Percentiles rank a stretch among this genome's conserved stretches.
phyloP scores from a whole-genome alignment of 176 grass and related monocot genomes.

The Thalia dealbata region DNA sequence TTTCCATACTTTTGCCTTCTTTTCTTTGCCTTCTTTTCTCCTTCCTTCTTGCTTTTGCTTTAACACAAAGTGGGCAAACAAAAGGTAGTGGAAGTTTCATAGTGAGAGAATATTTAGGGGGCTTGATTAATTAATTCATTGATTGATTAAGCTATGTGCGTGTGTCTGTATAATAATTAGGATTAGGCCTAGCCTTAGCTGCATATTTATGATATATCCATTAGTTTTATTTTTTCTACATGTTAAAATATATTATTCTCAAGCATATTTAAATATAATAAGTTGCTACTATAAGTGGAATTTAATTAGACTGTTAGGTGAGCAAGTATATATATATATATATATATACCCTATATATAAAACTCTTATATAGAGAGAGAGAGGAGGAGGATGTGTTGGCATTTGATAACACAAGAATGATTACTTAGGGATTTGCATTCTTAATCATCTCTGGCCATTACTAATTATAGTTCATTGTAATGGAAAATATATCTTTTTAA shows the following conservation, averaged over 20 bases:
- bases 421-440: too few relatives aligned
- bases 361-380: too few relatives aligned
- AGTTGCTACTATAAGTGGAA: not conserved
- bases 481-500: too few relatives aligned
- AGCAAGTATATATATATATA: too few relatives aligned
- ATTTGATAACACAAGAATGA: too few relatives aligned
- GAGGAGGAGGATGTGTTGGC: too few relatives aligned
- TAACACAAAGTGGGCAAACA: constrained; percentile 13
- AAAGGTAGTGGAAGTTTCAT: constrained; percentile 13
- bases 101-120: not conserved
- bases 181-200: not conserved
- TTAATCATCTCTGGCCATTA: too few relatives aligned
- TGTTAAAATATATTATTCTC: not conserved
- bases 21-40: not conserved
- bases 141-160: not conserved
- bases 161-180: too few relatives aligned
- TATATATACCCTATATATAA: too few relatives aligned
- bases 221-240: not conserved
- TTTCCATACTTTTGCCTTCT: not conserved
- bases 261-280: not conserved
- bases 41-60: constrained; percentile 5
- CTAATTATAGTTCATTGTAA: too few relatives aligned
- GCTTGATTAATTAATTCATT: not conserved
- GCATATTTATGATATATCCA: not conserved
- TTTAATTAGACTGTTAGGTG: not conserved